Evolutionary conservation across 2,329 filamentous ascomycete species (phyloP).

Genomic region (Acephala macrosclerotiorum): DNA sequence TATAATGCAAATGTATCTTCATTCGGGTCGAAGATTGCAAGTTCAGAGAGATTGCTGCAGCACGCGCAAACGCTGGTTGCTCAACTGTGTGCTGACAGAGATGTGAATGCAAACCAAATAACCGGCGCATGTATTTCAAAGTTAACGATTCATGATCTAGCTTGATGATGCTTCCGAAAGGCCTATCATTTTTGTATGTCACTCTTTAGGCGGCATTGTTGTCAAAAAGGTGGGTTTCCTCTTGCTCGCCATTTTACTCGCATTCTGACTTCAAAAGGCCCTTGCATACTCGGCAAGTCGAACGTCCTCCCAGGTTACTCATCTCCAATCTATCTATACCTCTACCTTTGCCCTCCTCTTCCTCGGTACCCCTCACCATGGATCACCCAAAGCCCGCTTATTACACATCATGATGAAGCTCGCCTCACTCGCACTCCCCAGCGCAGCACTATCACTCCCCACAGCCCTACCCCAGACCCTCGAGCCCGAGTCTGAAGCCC

Average conservation of each 20-base stretch:
- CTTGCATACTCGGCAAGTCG: no score
- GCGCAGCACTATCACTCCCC: slow-evolving; percentile 36
- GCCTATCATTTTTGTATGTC: slow-evolving; percentile 34
- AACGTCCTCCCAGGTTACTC: slow-evolving; percentile 29
- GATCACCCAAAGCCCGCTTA: slow-evolving; percentile 45
- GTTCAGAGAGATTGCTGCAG: slow-evolving; percentile 18
- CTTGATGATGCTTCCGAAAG: no score
- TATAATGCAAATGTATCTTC: slow-evolving; percentile 16
- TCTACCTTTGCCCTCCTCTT: slow-evolving; percentile 48
- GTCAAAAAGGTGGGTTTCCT: slow-evolving; percentile 27
- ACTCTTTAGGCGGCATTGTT: slow-evolving; percentile 32
- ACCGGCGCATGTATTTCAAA: no score
- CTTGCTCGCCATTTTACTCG: no score
- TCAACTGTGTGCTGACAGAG: slow-evolving; percentile 16
- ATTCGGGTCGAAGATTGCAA: slow-evolving; percentile 7
- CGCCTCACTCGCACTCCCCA: slow-evolving; percentile 41
- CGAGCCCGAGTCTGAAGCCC: slow-evolving; percentile 51
- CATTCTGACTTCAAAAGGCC: no score
- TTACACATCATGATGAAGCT: slow-evolving; percentile 41
- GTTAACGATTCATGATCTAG: no score
- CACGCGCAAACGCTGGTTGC: slow-evolving; percentile 27
- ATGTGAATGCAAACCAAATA: no score
- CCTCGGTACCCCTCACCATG: slow-evolving; percentile 48
- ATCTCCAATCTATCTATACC: slow-evolving; percentile 48
- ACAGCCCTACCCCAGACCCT: slow-evolving; percentile 61